Evolutionary conservation across 179 eudicot genomes (phyloP).

Genomic region (Silene coronaria): DNA sequence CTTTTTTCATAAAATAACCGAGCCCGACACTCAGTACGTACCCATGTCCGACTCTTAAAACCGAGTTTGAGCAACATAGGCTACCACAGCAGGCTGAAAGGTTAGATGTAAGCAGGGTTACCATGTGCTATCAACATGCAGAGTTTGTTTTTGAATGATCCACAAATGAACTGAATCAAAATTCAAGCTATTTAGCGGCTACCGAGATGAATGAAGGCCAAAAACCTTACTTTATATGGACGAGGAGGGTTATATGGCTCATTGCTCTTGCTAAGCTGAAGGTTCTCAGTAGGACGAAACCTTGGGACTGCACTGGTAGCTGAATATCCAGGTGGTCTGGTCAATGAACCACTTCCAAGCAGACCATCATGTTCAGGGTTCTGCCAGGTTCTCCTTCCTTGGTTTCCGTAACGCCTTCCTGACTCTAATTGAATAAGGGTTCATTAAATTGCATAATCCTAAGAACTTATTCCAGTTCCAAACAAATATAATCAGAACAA

Average conservation of each 20-base stretch:
- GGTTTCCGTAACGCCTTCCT: conserved; percentile 60
- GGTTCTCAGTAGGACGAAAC: conserved; percentile 49
- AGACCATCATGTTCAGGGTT: conserved; percentile 93
- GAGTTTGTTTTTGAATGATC: not conserved
- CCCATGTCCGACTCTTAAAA: not conserved
- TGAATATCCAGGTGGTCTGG: conserved; percentile 74
- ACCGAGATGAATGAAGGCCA: not conserved
- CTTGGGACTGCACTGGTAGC: conserved; percentile 53
- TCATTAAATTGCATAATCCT: conserved; percentile 9
- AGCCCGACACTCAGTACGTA: not conserved
- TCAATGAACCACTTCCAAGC: conserved; percentile 95
- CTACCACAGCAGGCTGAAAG: not conserved
- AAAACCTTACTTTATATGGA: conserved; percentile 64
- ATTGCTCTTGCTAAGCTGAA: conserved; percentile 57
- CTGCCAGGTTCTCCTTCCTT: conserved; percentile 68
- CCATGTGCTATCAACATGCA: not conserved
- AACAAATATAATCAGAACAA: not conserved
- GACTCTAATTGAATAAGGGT: conserved; percentile 42
- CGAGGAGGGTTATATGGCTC: conserved; percentile 99
- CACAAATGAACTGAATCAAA: not conserved
- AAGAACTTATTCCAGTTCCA: conserved; percentile 6
- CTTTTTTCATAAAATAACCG: not conserved
- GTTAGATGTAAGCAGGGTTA: not conserved
- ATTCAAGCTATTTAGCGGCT: not conserved
- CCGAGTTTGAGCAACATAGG: not conserved